These are phyloP conservation scores for Candida nitratophila DNA, from an alignment of 805 yeast species.

Conservation along the genomic window DNA sequence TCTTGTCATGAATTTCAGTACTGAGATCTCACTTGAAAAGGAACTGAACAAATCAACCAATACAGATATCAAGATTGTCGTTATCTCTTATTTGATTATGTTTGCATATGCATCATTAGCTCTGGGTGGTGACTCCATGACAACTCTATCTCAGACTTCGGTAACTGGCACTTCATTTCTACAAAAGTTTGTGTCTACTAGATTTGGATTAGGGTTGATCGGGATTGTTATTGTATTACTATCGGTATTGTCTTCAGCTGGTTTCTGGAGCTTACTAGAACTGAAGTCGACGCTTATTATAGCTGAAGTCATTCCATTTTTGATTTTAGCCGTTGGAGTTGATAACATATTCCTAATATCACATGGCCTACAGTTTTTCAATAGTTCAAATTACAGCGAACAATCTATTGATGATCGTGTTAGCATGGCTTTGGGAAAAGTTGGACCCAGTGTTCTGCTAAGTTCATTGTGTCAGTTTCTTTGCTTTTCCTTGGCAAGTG, in stretches of 20 bases:
- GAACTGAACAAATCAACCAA: conserved; percentile 79
- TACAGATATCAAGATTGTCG: conserved; percentile 65
- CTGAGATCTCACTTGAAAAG: conserved; percentile 77
- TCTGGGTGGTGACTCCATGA: conserved; percentile 42
- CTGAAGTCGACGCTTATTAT: conserved; percentile 83
- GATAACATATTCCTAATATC: conserved; percentile 87
- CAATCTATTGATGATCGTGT: conserved; percentile 52
- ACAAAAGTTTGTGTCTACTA: conserved; percentile 36
- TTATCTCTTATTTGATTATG: conserved; percentile 77
- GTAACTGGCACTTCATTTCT: background rate
- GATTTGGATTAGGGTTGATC: conserved; percentile 71
- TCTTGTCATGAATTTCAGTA: conserved; percentile 62
- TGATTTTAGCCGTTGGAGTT: conserved; percentile 91
- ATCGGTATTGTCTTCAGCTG: conserved; percentile 79
- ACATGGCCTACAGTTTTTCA: conserved; percentile 62
- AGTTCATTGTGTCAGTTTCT: conserved; percentile 74
- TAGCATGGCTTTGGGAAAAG: conserved; percentile 55
- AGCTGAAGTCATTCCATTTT: conserved; percentile 94
- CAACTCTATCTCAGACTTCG: background rate
- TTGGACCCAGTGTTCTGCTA: conserved; percentile 83
- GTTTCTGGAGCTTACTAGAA: conserved; percentile 69
- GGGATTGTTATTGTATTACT: conserved; percentile 78
- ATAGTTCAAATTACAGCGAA: conserved; percentile 27
- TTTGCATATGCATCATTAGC: conserved; percentile 83
- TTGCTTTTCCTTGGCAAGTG: conserved; percentile 72